Base-by-base conservation (phyloP, 306 rosid genomes). In the Mucuna pruriens region DNA sequence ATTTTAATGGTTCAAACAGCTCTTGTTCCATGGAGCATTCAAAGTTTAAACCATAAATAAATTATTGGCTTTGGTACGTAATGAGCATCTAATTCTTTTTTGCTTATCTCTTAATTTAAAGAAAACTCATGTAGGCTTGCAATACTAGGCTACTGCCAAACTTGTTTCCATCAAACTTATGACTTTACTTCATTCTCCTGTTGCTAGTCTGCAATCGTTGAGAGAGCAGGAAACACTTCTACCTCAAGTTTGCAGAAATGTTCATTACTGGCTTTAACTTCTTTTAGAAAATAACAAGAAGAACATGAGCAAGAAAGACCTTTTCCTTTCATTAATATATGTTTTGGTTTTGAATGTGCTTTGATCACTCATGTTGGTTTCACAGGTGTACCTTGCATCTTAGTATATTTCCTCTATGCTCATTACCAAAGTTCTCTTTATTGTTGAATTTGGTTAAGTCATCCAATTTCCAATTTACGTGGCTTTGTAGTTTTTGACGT, bases 71-170 rank as follows among this genome's bases (percentile, higher is more conserved):
- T 74, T 78, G 71, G 34, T n/a, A n/a, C n/a, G n/a, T 60, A 6
- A 69, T 51, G 65, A 23, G 72, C 61, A 62, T 67, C 81, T 76
- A 48, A 39, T 87, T 74, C 81, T 74, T 48, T 84, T 66, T 62
- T 69, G 69, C 62, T 82, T 74, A 42, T 63, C 62, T 77, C 40
- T 34, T 77, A 45, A 67, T 77, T 78, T 45, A 73, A 74, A 69
- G 69, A 72, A 7, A 29, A 42, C 61, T 31, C 39, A 61, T 48
- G 77, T 70, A 75, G 65, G 34, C 78, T 84, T 79, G 83, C 55
- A 55, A 22, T 74, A 60, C 48, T 62, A 78, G 25, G 64, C 82
- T 60, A 74, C 13, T 51, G 70, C 79, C 81, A 69, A 57, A 36
- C 82, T 70, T 15, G 38, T 58, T 54, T 64, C 45, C 71, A 70